These are phyloP conservation scores for Paraleonurus japonicus DNA, from an alignment of 257 asterid genomes.

Conservation along the genomic window DNA sequence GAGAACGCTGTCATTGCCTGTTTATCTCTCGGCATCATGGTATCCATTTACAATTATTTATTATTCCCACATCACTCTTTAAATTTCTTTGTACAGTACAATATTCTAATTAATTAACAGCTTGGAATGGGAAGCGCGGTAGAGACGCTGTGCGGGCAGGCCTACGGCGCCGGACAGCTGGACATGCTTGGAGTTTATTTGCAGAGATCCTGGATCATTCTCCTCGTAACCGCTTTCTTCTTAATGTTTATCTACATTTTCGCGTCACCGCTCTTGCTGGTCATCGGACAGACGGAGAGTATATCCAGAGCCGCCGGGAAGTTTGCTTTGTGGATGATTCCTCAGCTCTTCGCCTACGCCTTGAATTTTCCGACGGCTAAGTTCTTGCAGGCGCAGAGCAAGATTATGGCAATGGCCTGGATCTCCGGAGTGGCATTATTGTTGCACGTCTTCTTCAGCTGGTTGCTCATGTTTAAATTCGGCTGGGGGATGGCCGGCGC, in stretches of 20 bases:
- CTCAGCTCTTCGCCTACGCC: constrained; percentile 55
- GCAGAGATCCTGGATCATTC: constrained; percentile 60
- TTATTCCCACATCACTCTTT: too few relatives aligned
- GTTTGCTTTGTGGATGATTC: constrained; percentile 54
- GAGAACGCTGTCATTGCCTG: constrained; percentile 29
- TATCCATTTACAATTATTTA: neutral
- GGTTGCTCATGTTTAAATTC: constrained; percentile 53
- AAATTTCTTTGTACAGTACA: too few relatives aligned
- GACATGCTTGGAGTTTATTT: constrained; percentile 50
- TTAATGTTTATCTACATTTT: constrained; percentile 46
- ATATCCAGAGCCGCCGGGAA: constrained; percentile 40
- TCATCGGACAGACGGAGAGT: constrained; percentile 42
- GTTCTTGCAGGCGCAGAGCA: too few relatives aligned
- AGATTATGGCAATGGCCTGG: constrained; percentile 46
- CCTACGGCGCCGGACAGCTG: constrained; percentile 47
- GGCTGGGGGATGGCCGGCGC: constrained; percentile 57
- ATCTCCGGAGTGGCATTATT: constrained; percentile 35
- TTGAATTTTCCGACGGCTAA: constrained; percentile 52
- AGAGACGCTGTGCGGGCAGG: constrained; percentile 62
- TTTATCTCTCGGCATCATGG: constrained; percentile 24
- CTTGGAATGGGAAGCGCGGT: constrained; percentile 65
- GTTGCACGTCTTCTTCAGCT: constrained; percentile 40
- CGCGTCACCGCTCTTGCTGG: constrained; percentile 28
- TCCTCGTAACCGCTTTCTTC: constrained; percentile 25
- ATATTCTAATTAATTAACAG: constrained; percentile 30